These are phyloP conservation scores for Dicorynia guianensis DNA, from an alignment of 306 rosid species.

Conservation along the genomic window DNA sequence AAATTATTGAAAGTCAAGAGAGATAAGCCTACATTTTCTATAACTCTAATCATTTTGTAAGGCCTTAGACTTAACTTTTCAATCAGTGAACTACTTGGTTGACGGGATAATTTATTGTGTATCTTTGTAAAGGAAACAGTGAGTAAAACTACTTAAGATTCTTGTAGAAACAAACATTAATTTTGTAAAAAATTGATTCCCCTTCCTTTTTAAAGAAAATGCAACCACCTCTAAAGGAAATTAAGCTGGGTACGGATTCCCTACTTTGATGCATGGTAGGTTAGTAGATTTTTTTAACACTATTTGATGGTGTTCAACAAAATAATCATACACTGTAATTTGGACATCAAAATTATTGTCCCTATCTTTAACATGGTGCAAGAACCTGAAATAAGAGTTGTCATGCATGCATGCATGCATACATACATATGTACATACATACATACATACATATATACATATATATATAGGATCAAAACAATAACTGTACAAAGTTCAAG, in stretches of 20 bases:
- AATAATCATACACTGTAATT: slow-evolving; percentile 65
- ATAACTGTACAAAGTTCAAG: not conserved
- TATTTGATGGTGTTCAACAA: slow-evolving; percentile 55
- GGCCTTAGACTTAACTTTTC: slow-evolving; percentile 73
- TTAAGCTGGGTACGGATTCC: slow-evolving; percentile 69
- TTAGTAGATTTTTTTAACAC: slow-evolving; percentile 52
- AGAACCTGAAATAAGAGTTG: slow-evolving; percentile 39
- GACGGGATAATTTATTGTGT: slow-evolving; percentile 56
- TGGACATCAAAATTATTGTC: slow-evolving; percentile 41
- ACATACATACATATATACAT: no score
- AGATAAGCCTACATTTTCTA: slow-evolving; percentile 50
- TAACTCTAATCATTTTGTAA: slow-evolving; percentile 56
- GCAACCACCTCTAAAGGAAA: slow-evolving; percentile 60
- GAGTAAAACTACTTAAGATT: slow-evolving; percentile 46
- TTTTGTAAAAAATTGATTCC: no score
- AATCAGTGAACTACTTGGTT: slow-evolving; percentile 60
- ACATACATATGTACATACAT: no score
- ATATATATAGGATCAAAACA: not conserved
- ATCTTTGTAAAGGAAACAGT: slow-evolving; percentile 62
- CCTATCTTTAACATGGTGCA: slow-evolving; percentile 37
- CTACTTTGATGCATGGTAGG: slow-evolving; percentile 69
- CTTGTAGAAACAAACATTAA: not conserved
- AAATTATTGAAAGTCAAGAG: not conserved
- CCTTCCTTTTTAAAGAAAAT: not conserved
- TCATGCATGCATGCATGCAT: no score